Percentiles rank a stretch among this genome's conserved stretches.
phyloP scores from a whole-genome alignment of 2,329 filamentous ascomycete genomes.

The Xylariaceae sp. region DNA sequence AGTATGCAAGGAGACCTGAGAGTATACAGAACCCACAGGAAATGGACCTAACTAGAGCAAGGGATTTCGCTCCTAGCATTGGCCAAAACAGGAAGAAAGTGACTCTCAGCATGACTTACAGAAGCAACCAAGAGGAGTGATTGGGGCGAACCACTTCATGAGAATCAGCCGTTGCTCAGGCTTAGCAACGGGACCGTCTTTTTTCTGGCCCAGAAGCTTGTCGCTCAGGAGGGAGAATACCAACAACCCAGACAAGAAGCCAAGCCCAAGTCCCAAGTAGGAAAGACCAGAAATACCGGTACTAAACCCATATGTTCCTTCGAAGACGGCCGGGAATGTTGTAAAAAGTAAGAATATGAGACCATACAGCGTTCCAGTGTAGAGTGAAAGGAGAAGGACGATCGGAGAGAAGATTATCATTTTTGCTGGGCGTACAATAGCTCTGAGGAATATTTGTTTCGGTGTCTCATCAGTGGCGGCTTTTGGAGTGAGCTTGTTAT shows the following conservation, averaged over 20 bases:
- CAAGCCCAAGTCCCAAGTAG: slow-evolving; percentile 21
- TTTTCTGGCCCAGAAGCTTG: slow-evolving; percentile 13
- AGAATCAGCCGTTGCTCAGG: slow-evolving; percentile 24
- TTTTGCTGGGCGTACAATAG: slow-evolving; percentile 22
- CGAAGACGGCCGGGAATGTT: slow-evolving; percentile 22
- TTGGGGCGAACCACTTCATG: slow-evolving; percentile 27
- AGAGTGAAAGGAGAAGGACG: slow-evolving; percentile 23
- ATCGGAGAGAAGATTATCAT: slow-evolving; percentile 24
- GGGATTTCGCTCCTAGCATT: too few relatives aligned
- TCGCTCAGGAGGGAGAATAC: slow-evolving; percentile 24
- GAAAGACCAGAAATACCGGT: slow-evolving; percentile 17
- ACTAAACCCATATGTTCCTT: slow-evolving; percentile 14
- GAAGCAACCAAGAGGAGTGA: slow-evolving; percentile 19
- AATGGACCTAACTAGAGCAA: too few relatives aligned
- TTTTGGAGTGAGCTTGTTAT: slow-evolving; percentile 6
- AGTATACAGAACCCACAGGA: too few relatives aligned
- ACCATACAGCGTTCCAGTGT: slow-evolving; percentile 13
- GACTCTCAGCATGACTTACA: neutral
- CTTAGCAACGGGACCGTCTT: neutral
- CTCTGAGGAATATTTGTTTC: slow-evolving; percentile 4
- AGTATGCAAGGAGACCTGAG: too few relatives aligned
- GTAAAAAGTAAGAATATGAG: slow-evolving; percentile 23
- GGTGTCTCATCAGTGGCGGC: neutral
- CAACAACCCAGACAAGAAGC: slow-evolving; percentile 11
- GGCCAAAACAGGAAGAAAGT: neutral